Evolutionary conservation across 208 protist species (phyloP), one percentile per base, ranked within the genome.

Genomic region (Porcisia deanei): DNA sequence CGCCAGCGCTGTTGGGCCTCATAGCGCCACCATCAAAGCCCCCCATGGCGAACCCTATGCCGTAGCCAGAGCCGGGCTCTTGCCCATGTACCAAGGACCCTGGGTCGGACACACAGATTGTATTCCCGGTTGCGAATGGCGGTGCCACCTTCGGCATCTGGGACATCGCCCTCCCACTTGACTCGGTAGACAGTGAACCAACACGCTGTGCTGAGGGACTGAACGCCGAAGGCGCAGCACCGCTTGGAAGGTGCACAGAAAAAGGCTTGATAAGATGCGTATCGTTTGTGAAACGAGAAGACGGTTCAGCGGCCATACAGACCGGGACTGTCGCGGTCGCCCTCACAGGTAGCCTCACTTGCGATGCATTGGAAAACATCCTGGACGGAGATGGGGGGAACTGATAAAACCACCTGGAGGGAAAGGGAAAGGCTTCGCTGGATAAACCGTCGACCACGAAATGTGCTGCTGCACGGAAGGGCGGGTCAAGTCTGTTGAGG

Each of bases 51-150:
- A 43, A 57, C 34, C 52, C 53, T 60, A 67, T 41, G 25, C 76
- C 71, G 61, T 75, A 75, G 75, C 68, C 49, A 8, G 58, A 75
- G 59, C 52, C 69, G 52, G n/a, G 52, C 49, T 64, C 39, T 69
- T 61, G 69, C 18, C 20, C 25, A 12, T 30, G 25, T 57, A 25
- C 47, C 66, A 22, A 41, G 6, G 47, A 34, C 0, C 25, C 22
- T 7, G 22, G 63, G 22, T 43, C n/a, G 41, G 6, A 49, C 8
- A 2, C 9, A 34, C 20, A 43, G 37, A 3, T 52, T 25, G 63
- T 22, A 16, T 52, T 52, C 9, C 16, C 41, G 41, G 63, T 5
- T n/a, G 16, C 25, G 18, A 47, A 25, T 2, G 41, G 12, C 10
- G 37, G 41, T 45, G 41, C 22, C 63, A 22, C n/a, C 63, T 52